phyloP scores from a whole-genome alignment of 768 basidiomycete species.

The Lentinula raphanica region DNA sequence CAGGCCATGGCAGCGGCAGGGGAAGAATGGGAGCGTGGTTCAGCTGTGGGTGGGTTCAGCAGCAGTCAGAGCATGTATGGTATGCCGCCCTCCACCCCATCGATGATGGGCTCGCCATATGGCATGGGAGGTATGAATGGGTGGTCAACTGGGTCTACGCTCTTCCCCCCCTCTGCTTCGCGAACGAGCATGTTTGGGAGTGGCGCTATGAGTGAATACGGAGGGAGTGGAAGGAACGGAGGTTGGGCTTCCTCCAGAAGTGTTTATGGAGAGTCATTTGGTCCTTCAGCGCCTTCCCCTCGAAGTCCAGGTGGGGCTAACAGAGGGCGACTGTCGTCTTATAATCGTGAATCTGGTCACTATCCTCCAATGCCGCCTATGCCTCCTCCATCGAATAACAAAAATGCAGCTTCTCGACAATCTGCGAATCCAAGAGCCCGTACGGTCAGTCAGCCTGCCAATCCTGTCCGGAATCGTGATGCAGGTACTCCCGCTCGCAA shows the following conservation, averaged over 20 bases:
- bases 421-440: conserved; percentile 14
- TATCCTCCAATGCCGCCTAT: conserved; percentile 38
- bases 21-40: conserved; percentile 87
- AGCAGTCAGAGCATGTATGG: conserved; percentile 22
- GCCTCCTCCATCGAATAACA: conserved; percentile 15
- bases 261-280: conserved; percentile 66
- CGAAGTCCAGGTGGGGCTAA: background rate
- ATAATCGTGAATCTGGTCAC: conserved; percentile 33
- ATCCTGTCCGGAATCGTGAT: conserved; percentile 16
- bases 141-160: conserved; percentile 41
- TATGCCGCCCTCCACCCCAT: conserved; percentile 24
- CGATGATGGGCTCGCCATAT: conserved; percentile 34
- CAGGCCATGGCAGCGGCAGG: conserved; percentile 86
- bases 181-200: conserved; percentile 55
- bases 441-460: conserved; percentile 44
- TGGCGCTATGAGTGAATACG: conserved; percentile 59
- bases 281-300: conserved; percentile 24
- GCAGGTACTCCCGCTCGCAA: conserved; percentile 20
- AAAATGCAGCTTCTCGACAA: background rate
- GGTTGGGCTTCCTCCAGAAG: conserved; percentile 55
- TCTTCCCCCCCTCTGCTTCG: conserved; percentile 41
- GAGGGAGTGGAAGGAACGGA: conserved; percentile 44
- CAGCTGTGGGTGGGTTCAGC: conserved; percentile 44
- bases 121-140: conserved; percentile 35
- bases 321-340: conserved; percentile 13